Evolutionary conservation across 352 stramenopile species (phyloP).

Genomic region (Phytophthora pinifolia): DNA sequence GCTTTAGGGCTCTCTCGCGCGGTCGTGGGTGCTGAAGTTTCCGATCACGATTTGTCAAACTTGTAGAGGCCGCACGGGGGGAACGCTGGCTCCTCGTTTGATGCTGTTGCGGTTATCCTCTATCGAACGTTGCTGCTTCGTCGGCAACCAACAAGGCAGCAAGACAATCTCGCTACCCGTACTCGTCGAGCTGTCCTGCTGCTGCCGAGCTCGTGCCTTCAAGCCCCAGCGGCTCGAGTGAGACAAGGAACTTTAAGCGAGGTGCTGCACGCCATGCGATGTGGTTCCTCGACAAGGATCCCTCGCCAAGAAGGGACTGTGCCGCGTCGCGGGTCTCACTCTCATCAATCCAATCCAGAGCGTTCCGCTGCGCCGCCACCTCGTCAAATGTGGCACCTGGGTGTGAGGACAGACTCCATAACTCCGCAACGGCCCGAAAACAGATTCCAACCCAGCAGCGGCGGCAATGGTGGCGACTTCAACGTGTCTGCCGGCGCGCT

Average conservation of each 20-base stretch:
- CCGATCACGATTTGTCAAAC: conserved; percentile 4
- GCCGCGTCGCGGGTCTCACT: no score
- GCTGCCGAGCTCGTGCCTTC: background rate
- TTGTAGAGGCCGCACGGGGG: conserved; percentile 10
- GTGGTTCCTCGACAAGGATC: background rate
- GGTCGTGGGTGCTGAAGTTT: background rate
- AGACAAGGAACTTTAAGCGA: conserved; percentile 28
- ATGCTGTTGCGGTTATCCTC: conserved; percentile 18
- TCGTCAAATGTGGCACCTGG: no score
- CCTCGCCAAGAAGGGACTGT: background rate
- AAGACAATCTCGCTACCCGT: conserved; percentile 9
- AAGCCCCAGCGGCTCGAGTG: conserved; percentile 17
- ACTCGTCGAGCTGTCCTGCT: conserved; percentile 8
- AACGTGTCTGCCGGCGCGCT: no score
- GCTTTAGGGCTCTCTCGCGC: no score
- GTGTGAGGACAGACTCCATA: no score
- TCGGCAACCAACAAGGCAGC: no score
- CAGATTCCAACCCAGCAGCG: no score
- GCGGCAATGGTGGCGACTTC: no score
- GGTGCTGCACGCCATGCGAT: conserved; percentile 1
- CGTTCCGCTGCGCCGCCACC: no score
- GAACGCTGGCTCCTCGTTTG: conserved; percentile 13
- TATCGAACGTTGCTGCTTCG: background rate
- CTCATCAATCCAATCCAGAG: no score
- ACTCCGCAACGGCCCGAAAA: no score